phyloP scores from a whole-genome alignment of 2,329 filamentous ascomycete genomes.

The Alternaria viburni region DNA sequence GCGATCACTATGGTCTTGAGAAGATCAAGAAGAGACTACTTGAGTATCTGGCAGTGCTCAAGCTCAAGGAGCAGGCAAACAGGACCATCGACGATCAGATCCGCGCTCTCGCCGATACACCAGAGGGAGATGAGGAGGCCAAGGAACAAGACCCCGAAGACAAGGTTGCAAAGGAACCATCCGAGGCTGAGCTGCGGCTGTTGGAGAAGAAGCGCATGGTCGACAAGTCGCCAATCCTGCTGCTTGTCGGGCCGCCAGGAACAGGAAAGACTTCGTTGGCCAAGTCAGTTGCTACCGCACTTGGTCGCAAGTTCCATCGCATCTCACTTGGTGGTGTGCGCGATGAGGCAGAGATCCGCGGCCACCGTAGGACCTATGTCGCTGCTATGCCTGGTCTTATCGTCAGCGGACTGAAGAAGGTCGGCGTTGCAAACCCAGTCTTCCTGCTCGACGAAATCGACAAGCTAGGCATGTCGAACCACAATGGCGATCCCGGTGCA shows the following conservation, averaged over 20 bases:
- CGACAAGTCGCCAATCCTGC: slow-evolving; percentile 94
- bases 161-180: slow-evolving; percentile 46
- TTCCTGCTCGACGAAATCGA: slow-evolving; percentile 97
- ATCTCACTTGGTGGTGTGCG: slow-evolving; percentile 95
- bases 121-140: slow-evolving; percentile 43
- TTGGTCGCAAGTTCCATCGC: slow-evolving; percentile 94
- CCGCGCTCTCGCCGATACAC: slow-evolving; percentile 57
- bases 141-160: slow-evolving; percentile 49
- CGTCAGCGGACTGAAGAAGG: slow-evolving; percentile 92
- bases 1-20: slow-evolving; percentile 95
- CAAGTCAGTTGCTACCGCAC: slow-evolving; percentile 86
- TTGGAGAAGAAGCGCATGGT: slow-evolving; percentile 83
- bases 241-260: slow-evolving; percentile 90
- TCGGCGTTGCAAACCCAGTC: slow-evolving; percentile 92
- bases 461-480: slow-evolving; percentile 89
- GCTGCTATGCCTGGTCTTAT: slow-evolving; percentile 98
- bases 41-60: slow-evolving; percentile 94
- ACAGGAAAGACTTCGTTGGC: slow-evolving; percentile 96
- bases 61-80: slow-evolving; percentile 91
- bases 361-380: slow-evolving; percentile 93
- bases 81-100: slow-evolving; percentile 82
- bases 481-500: slow-evolving; percentile 93
- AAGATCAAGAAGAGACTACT: slow-evolving; percentile 96
- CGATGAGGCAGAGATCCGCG: slow-evolving; percentile 95
- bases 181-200: slow-evolving; percentile 69